A percentile compares a stretch with the other conserved stretches of the same genome.
These are phyloP conservation scores for Elongisporangium anandrum DNA, from an alignment of 352 stramenopile species.

Conservation along the genomic window DNA sequence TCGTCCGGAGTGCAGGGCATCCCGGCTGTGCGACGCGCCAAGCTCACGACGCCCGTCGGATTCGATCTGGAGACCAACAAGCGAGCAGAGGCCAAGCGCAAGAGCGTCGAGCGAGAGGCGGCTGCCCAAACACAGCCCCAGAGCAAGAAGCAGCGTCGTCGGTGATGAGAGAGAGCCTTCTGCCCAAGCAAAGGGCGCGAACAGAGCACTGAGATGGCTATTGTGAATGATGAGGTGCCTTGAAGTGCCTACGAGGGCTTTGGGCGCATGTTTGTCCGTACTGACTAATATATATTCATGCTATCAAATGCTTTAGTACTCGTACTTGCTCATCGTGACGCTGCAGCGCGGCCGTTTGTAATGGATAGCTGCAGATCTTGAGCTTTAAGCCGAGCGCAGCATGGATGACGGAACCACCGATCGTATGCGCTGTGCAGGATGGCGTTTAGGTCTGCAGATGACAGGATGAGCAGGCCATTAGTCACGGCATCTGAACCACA, in stretches of 20 bases:
- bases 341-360: neutral
- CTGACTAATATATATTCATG: neutral
- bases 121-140: neutral
- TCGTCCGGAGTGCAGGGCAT: constrained; percentile 61
- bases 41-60: constrained; percentile 59
- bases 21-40: constrained; percentile 55
- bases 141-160: neutral
- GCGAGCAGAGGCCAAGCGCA: constrained; percentile 33
- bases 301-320: neutral
- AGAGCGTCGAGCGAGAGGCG: constrained; percentile 3
- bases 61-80: constrained; percentile 75
- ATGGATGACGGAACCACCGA: neutral
- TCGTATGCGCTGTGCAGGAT: neutral
- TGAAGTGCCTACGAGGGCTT: neutral
- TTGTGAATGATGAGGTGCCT: neutral
- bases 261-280: neutral
- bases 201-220: constrained; percentile 6
- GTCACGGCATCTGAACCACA: neutral
- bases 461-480: neutral
- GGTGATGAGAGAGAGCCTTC: constrained; percentile 4
- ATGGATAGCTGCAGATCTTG: neutral
- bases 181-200: constrained; percentile 28
- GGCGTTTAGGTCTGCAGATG: neutral
- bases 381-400: neutral
- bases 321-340: too few species aligned